These are phyloP conservation scores for Pythium insidiosum DNA, from an alignment of 352 stramenopile genomes.

Conservation along the genomic window DNA sequence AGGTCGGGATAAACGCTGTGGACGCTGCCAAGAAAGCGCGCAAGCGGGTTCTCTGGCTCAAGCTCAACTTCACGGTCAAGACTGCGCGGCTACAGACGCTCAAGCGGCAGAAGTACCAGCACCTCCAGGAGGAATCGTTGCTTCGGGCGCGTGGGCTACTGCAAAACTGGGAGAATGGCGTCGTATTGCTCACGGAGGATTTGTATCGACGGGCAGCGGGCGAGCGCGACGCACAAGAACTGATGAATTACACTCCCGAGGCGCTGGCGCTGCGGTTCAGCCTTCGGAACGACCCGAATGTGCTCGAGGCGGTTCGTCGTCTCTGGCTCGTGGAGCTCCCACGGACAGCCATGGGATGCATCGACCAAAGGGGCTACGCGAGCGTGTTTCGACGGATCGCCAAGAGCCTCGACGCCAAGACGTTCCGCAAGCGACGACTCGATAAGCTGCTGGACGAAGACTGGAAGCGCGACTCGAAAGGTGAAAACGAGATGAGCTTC, in stretches of 20 bases:
- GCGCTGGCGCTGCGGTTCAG: slow-evolving; percentile 55
- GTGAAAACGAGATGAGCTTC: slow-evolving; percentile 48
- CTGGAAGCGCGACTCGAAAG: slow-evolving; percentile 55
- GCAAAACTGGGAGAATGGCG: slow-evolving; percentile 56
- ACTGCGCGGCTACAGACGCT: slow-evolving; percentile 42
- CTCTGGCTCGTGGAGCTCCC: slow-evolving; percentile 54
- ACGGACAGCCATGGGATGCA: slow-evolving; percentile 48
- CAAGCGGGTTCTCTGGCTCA: slow-evolving; percentile 46
- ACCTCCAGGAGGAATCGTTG: slow-evolving; percentile 60
- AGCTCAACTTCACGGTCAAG: slow-evolving; percentile 74
- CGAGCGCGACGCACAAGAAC: slow-evolving; percentile 36
- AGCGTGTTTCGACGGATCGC: slow-evolving; percentile 51
- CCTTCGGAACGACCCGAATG: slow-evolving; percentile 40
- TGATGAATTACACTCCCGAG: slow-evolving; percentile 65
- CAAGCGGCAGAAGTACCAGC: slow-evolving; percentile 68
- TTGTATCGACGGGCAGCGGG: slow-evolving; percentile 37
- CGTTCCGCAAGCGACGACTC: slow-evolving; percentile 20
- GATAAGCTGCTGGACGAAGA: slow-evolving; percentile 48
- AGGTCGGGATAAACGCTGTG: too few species aligned
- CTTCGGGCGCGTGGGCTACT: slow-evolving; percentile 49
- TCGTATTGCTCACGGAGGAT: slow-evolving; percentile 50
- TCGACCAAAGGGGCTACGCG: slow-evolving; percentile 40
- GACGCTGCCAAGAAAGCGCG: too few species aligned
- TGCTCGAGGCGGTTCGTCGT: slow-evolving; percentile 38
- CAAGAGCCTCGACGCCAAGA: slow-evolving; percentile 37